Conservation (phyloP, 2,329 filamentous ascomycete genomes). For the Botrytis squamosa region DNA sequence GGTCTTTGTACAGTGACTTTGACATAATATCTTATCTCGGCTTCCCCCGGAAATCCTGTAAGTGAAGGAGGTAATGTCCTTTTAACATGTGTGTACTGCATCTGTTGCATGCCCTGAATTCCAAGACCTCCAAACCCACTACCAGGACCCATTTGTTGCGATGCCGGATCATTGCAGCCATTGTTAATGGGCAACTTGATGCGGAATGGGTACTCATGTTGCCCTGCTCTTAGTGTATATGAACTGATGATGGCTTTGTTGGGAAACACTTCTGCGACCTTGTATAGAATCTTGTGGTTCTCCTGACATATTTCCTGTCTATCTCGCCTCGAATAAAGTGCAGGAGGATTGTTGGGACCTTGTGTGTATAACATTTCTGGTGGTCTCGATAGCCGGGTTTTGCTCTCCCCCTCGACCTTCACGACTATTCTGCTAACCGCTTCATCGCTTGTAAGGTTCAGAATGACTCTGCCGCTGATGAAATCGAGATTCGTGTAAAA, state of each 20-base stretch:
- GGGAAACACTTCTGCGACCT: conserved; percentile 70
- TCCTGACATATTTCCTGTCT: conserved; percentile 47
- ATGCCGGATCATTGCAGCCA: conserved; percentile 52
- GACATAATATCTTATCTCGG: conserved; percentile 89
- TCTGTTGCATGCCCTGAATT: conserved; percentile 61
- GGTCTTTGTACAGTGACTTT: conserved; percentile 94
- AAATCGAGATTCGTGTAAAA: conserved; percentile 80
- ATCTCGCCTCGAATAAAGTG: conserved; percentile 26
- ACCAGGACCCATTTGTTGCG: conserved; percentile 53
- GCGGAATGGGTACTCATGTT: conserved; percentile 73
- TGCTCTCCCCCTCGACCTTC: conserved; percentile 79
- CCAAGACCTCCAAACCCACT: conserved; percentile 57
- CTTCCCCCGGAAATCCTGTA: conserved; percentile 80
- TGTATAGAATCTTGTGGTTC: conserved; percentile 74
- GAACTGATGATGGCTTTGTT: conserved; percentile 38
- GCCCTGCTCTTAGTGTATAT: conserved; percentile 64
- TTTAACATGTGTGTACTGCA: conserved; percentile 70
- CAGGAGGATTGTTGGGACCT: conserved; percentile 25
- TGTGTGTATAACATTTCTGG: conserved; percentile 14
- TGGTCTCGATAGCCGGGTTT: conserved; percentile 52
- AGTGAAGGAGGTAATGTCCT: conserved; percentile 86
- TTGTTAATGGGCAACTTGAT: conserved; percentile 81
- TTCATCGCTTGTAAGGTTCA: conserved; percentile 63
- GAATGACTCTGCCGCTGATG: conserved; percentile 60
- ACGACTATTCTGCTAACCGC: conserved; percentile 71